phyloP scores from a whole-genome alignment of 345 rosid genomes.

The Citrus maxima region DNA sequence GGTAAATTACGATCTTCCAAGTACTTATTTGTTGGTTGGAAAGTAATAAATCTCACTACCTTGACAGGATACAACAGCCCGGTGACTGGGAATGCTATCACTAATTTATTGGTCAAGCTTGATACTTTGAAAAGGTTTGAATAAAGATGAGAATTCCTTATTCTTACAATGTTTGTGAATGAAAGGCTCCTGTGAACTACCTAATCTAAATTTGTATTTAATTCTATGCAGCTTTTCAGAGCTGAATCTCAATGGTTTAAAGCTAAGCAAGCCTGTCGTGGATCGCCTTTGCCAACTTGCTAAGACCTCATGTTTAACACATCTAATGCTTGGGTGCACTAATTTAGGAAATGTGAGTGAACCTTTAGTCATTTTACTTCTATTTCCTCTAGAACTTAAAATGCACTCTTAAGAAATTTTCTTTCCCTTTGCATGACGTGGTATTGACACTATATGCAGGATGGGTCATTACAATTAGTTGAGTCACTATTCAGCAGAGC shows the following conservation, averaged over 20 bases:
- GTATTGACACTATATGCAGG: conserved; percentile 41
- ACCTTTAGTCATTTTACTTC: background rate
- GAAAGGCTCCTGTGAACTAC: conserved; percentile 7
- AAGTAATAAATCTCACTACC: conserved; percentile 4
- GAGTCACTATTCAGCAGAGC: conserved; percentile 46
- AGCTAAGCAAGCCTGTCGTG: conserved; percentile 61
- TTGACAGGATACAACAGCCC: conserved; percentile 67
- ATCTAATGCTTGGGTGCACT: conserved; percentile 69
- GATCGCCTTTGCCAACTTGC: conserved; percentile 70
- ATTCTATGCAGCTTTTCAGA: conserved; percentile 63
- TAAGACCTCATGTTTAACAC: conserved; percentile 57
- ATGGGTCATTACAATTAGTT: conserved; percentile 56
- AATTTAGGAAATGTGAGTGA: conserved; percentile 75
- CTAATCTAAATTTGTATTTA: background rate
- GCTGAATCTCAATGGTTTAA: conserved; percentile 71
- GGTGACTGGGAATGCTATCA: conserved; percentile 61
- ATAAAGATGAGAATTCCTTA: conserved; percentile 3
- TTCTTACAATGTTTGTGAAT: background rate
- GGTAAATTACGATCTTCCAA: conserved; percentile 1
- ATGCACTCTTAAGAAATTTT: background rate
- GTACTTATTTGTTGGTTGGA: conserved; percentile 9
- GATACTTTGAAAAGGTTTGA: conserved; percentile 57
- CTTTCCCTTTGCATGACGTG: conserved; percentile 8
- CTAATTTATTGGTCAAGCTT: conserved; percentile 60
- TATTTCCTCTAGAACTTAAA: background rate